These are phyloP conservation scores for Penicillium longicatenatum DNA, from an alignment of 495 filamentous ascomycete genomes.

Conservation along the genomic window DNA sequence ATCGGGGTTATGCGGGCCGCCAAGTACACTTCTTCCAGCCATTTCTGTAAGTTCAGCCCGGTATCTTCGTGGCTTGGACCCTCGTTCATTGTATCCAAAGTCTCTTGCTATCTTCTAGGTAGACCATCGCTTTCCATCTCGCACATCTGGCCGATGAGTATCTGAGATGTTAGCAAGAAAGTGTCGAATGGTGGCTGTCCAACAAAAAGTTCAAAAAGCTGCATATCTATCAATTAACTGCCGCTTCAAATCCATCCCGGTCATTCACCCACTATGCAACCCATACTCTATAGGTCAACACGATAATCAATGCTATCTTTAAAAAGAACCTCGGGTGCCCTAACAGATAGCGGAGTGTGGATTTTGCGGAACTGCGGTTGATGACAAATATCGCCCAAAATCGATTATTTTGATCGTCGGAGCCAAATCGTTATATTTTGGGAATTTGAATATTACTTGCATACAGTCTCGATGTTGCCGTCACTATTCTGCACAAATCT, in stretches of 20 bases:
- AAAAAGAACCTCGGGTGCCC: constrained; percentile 49
- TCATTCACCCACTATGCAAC: constrained; percentile 41
- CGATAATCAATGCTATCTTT: constrained; percentile 38
- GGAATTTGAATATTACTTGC: too few relatives aligned
- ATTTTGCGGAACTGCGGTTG: constrained; percentile 21
- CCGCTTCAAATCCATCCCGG: too few relatives aligned
- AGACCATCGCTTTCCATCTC: constrained; percentile 35
- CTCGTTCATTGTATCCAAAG: constrained; percentile 26
- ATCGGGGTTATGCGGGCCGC: constrained; percentile 25
- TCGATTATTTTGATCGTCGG: constrained; percentile 41
- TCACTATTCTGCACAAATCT: too few relatives aligned
- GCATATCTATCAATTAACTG: constrained; percentile 23
- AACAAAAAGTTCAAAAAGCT: constrained; percentile 44
- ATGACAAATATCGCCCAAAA: constrained; percentile 45
- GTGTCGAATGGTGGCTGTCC: constrained; percentile 42
- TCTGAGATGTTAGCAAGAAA: constrained; percentile 31
- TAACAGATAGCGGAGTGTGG: constrained; percentile 36
- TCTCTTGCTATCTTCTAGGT: constrained; percentile 34
- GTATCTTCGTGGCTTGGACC: too few relatives aligned
- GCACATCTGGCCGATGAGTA: constrained; percentile 36
- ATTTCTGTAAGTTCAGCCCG: constrained; percentile 32
- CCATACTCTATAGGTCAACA: constrained; percentile 48
- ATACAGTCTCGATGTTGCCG: too few relatives aligned
- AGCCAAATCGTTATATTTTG: too few relatives aligned
- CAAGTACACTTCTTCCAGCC: constrained; percentile 41